Base-by-base conservation (phyloP, 371 early-diverging fungal species). In the Zopfochytrium polystomum region DNA sequence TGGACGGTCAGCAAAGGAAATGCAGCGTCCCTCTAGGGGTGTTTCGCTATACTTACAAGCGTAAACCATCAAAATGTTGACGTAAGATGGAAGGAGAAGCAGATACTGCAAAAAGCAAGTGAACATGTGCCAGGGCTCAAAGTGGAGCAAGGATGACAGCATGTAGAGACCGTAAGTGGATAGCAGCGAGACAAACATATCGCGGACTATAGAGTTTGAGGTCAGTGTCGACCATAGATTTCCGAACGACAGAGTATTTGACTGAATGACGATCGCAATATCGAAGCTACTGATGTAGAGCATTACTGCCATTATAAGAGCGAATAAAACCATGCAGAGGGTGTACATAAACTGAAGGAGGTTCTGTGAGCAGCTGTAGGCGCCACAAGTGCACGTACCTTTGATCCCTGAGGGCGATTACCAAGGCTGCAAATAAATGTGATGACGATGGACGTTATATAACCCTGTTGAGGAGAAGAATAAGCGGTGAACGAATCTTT, bases 51-150 rank as follows among this genome's bases (percentile, higher is more conserved):
- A 63, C 67, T 63, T 29, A 73, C 66, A 96, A 0, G 96, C 93
- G 59, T 94, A 95, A 1, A 93, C 89, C 75, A 85, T 91, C 57
- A 95, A 69, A 52, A 95, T 89, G 68, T 94, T 95, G 67, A 91
- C 81, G 63, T 87, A 93, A 26, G 89, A 86, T 3, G 93, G 93
- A 66, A 90, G 72, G 70, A 93, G 73, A 43, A 92, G 72, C 72
- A 91, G 60, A 73, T 95, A 95, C 76, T 93, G 94, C 3, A 88
- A 13, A 55, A 95, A 87, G 42, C 87, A 86, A 0, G 91, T 92
- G 35, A 95, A 67, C 92, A 93, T 91, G 73, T 95, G 96, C 91
- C 90, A 91, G 2, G 92, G 91, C 68, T 95, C 92, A 50, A 90
- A 69, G 72, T 90, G 90, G 26, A 91, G 60, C 35, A 90, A 29